Base-by-base conservation (phyloP, 2,329 filamentous ascomycete species). In the Chaetomium sp. region DNA sequence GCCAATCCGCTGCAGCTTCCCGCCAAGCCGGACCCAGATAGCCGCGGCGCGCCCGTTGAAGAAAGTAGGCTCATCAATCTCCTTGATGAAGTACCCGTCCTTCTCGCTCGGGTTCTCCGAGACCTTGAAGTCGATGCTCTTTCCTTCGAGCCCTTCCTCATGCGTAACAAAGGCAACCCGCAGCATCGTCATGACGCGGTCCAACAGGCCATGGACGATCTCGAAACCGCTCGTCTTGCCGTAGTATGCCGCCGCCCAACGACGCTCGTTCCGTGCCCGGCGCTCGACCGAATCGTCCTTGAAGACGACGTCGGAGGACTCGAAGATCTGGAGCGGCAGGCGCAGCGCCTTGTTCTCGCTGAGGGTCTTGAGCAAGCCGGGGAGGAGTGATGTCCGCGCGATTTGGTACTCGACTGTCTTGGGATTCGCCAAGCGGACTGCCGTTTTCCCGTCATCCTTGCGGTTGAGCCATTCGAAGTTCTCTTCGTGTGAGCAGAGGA, bases 401-500 rank as follows among this genome's bases (percentile, higher is more conserved):
- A 96, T 86, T 72, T 96, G 91, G 73, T 96, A 96, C 69, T 96
- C 91, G 33, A 84, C 80, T 0, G 91, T 95, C 77, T 96, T 96
- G 54, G 91, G 91, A 71, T 96, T 96, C 61, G 89, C 89, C 42
- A 96, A 85, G 65, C 84, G 86, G 63, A 96, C 84, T 34, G 89
- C 91, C 0, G 86, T 90, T 56, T 80, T 86, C 61, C 89, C 89
- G 66, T 95, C 88, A 64, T 96, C 91, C 68, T 85, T 85, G 68
- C 91, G 87, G 75, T 96, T 96, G 11, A 99, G 78, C 88, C 89
- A 96, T 57, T 80, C 86, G 71, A 97, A 99, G 76, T 99, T 99
- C 79, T 99, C 94, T 68, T 97, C 92, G 71, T 96, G 91, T 46
- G 90, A 95, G 79, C 94, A 99, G 54, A 99, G 83, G 64, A 96